Percentiles rank a stretch among this genome's conserved stretches.
Evolutionary conservation across 768 basidiomycete species (phyloP).

Genomic region (Lactarius quietus): DNA sequence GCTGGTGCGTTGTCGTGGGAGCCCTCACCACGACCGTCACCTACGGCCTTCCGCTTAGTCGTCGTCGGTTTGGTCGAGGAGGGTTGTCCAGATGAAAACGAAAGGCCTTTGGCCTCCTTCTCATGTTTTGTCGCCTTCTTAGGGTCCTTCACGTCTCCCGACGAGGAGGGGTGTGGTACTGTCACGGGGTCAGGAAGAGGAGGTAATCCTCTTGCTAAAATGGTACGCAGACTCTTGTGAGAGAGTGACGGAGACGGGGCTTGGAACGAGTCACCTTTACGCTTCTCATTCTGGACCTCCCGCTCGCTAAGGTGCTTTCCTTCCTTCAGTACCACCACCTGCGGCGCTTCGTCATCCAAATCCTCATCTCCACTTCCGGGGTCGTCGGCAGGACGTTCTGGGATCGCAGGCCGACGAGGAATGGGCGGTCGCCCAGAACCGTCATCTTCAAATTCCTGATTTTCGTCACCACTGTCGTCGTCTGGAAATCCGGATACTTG

Average conservation of each 20-base stretch:
- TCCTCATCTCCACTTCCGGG: constrained; percentile 70
- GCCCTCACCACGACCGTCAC: constrained; percentile 31
- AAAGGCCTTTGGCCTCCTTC: constrained; percentile 32
- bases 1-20: constrained; percentile 27
- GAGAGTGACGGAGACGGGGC: constrained; percentile 5
- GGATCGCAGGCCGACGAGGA: constrained; percentile 67
- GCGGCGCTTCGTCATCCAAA: constrained; percentile 72
- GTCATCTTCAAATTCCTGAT: constrained; percentile 56
- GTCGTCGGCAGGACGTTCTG: constrained; percentile 61
- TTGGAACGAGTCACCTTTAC: constrained; percentile 55
- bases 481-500: constrained; percentile 52
- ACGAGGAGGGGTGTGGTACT: not conserved
- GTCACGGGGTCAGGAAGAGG: constrained; percentile 41
- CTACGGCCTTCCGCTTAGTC: constrained; percentile 36
- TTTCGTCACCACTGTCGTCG: constrained; percentile 43
- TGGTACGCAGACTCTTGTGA: not conserved
- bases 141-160: not conserved
- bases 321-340: constrained; percentile 82
- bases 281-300: constrained; percentile 74
- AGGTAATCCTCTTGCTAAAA: constrained; percentile 56
- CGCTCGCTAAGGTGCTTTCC: constrained; percentile 81
- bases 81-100: constrained; percentile 39
- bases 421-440: constrained; percentile 72
- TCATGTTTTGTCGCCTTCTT: constrained; percentile 18
- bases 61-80: constrained; percentile 25